Evolutionary conservation across 2,329 filamentous ascomycete species (phyloP), one percentile per base, ranked within the genome.

Genomic region (Ophiostoma sp.): DNA sequence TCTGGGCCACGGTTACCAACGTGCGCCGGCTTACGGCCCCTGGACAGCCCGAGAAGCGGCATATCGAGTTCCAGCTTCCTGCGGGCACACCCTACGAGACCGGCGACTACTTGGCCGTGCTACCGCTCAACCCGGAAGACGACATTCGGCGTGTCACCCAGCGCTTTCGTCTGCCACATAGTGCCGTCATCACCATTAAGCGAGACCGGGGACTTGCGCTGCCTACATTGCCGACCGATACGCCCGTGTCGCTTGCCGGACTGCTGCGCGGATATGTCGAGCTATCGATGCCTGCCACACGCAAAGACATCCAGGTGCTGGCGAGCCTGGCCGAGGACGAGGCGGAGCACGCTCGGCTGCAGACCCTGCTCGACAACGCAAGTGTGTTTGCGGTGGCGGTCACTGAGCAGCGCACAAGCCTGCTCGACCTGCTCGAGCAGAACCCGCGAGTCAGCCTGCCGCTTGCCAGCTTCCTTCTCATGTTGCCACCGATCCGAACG

Each of bases 81-180:
- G 83, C 82, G 0, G 85, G 84, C 68, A 83, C 86, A 81, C 82
- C 81, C 0, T 94, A 93, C 77, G 82, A 84, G 49, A 84, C 88
- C 4, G 91, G 90, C 9, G 91, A 93, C 74, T 93, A 94, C 74
- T 82, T 93, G 0, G 89, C 89, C 0, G 81, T 92, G 3, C 79
- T 92, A 1, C 90, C 91, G 0, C 78, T 90, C 41, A 93, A 93
- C 75, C 86, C 86, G 0, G 81, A 81, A 58, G 78, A 82, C 38
- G 86, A 82, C 3, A 84, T 93, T 1, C 81, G 83, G 6, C 82
- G 89, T 11, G 88, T 85, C 0, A 84, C 91, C 74, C 80, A 82
- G 16, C 81, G 83, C n/a, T 93, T 92, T 74, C 78, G 82, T 1
- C 78, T 93, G 0, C 83, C 88, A 0, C 89, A 86, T 85, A 89